Base-by-base conservation (phyloP, 2,329 filamentous ascomycete species). In the Thermoascus crustaceus region DNA sequence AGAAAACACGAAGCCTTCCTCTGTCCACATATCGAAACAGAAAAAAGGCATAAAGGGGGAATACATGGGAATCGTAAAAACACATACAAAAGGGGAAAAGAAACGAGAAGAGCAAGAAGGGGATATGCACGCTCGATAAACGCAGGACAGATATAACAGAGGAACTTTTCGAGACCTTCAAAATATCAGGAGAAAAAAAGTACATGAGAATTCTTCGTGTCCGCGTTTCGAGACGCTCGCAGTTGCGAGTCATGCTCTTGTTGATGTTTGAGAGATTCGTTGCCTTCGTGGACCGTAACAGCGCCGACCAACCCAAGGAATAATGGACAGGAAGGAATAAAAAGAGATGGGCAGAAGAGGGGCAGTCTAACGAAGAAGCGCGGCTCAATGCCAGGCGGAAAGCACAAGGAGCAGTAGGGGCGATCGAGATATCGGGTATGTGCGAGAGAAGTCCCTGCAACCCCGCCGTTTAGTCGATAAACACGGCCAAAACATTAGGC, bases 101-200 rank as follows among this genome's bases (percentile, higher is more conserved):
- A 46, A 46, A 44, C 34, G 38, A 32, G 33, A 44, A 37, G 43
- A 40, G 38, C 26, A 44, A 45, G 45, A 45, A 43, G 43, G 43
- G 40, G 50, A 43, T 52, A 59, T 58, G 55, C 55, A 58, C 57
- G 58, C 57, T 60, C 47, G 57, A 55, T 48, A 58, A 54, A 44
- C 50, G 46, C 47, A 55, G 47, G 44, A 49, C 45, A 53, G 53
- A 44, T 48, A 49, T 49, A 50, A 50, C 38, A 33, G 40, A 45
- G 45, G 45, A 45, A 46, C 46, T 46, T 53, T 53, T 53, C 36
- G 36, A 34, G 33, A 37, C 22, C 38, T 37, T 35, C 39, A 40
- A 42, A 40, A 43, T 32, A 38, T 33, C 37, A 35, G 30, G 20
- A 31, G 23, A 37, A 38, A 38, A 39, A 20, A 32, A 38, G 35